Percentiles rank a stretch among this genome's conserved stretches.
Evolutionary conservation across 306 rosid species (phyloP).

Genomic region (Chamaecrista fasciculata): DNA sequence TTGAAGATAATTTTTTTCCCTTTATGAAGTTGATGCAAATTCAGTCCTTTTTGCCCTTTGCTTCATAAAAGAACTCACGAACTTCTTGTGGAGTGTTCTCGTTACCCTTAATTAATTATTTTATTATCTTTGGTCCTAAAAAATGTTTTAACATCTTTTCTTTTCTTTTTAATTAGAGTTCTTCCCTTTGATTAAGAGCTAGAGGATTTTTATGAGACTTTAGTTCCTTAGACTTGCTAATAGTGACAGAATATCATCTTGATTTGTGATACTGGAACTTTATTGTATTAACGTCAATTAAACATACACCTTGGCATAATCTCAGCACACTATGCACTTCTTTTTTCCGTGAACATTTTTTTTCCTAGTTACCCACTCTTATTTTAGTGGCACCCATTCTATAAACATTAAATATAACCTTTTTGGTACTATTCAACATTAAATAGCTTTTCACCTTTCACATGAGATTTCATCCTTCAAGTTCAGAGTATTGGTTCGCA

Average conservation of each 20-base stretch:
- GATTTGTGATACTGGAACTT: background rate
- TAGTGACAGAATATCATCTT: background rate
- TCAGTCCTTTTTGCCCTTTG: background rate
- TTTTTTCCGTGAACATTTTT: background rate
- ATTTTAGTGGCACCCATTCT: conserved; percentile 15
- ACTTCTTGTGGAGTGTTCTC: background rate
- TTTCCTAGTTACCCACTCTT: background rate
- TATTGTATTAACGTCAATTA: background rate
- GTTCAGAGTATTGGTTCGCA: conserved; percentile 19
- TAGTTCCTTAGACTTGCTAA: conserved; percentile 1
- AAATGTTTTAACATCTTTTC: background rate
- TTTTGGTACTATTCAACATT: background rate
- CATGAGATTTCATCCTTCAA: conserved; percentile 21
- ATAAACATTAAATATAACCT: background rate
- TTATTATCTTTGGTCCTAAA: background rate
- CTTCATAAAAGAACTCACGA: background rate
- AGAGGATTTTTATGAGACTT: background rate
- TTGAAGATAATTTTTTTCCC: background rate
- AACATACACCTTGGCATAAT: conserved; percentile 8
- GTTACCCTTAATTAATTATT: too few species aligned
- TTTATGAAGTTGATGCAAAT: background rate
- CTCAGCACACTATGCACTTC: background rate
- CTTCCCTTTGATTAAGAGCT: background rate
- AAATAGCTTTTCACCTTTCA: background rate
- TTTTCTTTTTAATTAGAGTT: background rate